Evolutionary conservation across 306 rosid genomes (phyloP), one percentile per base, ranked within the genome.

Genomic region (Malus sylvestris): DNA sequence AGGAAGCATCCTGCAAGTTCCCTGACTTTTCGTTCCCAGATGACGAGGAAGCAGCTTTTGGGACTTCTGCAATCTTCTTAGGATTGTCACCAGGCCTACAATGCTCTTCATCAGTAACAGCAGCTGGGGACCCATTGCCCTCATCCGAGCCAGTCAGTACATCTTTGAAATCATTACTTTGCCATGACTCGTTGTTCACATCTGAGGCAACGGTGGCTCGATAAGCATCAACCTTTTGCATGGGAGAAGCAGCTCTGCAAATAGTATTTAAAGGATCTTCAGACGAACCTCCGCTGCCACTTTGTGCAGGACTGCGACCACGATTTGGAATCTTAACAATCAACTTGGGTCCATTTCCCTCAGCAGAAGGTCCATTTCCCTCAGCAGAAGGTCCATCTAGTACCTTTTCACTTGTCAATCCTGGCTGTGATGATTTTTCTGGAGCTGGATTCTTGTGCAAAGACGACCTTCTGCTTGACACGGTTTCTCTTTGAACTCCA

Each of bases 231-330:
- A 70, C 74, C 75, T 86, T 87, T 68, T 80, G 80, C 72, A 76
- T 85, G 70, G 93, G 86, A 66, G 98, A 81, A 20, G 93, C 85
- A 38, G 85, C 85, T 84, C 89, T 91, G 84, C 89, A 74, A 60
- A 70, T 62, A n/a, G 67, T 20, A 40, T 78, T 53, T 6, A 84
- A 58, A 85, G 84, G 87, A 60, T 93, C 98, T 62, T 91, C 98
- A 62, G 74, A 76, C 33, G 90, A 85, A 55, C 91, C 88, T 53
- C 87, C 93, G 3, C 82, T 78, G 78, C 80, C 91, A 49, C 87
- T 85, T 81, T 81, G 71, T 14, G 92, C 88, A 65, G 98, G 92
- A 83, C 93, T 91, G 19, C 92, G 92, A 42, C 86, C 91, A 61
- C 86, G 72, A 74, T 87, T 89, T 27, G 93, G 91, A 64, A 91